Conservation (phyloP, 805 yeast species). For the Candida boidinii region DNA sequence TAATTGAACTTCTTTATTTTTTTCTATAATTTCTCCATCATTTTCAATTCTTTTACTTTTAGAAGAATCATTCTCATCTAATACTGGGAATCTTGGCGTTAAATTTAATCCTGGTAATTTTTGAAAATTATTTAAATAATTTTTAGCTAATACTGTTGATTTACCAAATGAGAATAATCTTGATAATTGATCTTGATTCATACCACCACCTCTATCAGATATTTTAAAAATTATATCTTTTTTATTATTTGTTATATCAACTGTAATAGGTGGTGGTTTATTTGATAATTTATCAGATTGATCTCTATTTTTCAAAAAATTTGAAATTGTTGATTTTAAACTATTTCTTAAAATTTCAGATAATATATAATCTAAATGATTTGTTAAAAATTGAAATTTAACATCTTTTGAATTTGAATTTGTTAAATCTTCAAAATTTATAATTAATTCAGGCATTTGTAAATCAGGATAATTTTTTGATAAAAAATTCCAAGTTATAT, state of each 20-base stretch:
- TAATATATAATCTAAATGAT: conserved; percentile 77
- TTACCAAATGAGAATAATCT: conserved; percentile 87
- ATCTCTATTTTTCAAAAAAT: conserved; percentile 22
- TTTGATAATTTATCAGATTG: conserved; percentile 8
- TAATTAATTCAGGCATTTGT: conserved; percentile 61
- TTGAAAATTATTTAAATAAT: conserved; percentile 59
- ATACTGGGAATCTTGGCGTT: conserved; percentile 18
- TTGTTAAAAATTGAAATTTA: conserved; percentile 73
- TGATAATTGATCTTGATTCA: conserved; percentile 46
- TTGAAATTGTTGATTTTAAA: conserved; percentile 67
- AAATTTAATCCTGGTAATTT: conserved; percentile 54
- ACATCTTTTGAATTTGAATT: too few species aligned
- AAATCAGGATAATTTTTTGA: conserved; percentile 44
- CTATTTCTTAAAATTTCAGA: conserved; percentile 87
- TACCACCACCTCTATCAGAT: conserved; percentile 89
- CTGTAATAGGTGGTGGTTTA: conserved; percentile 66
- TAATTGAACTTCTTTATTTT: too few species aligned
- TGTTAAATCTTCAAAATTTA: conserved; percentile 69
- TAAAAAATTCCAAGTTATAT: conserved; percentile 42
- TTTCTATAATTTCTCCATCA: too few species aligned
- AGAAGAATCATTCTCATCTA: too few species aligned
- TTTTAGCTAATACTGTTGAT: conserved; percentile 47
- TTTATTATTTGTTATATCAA: conserved; percentile 60
- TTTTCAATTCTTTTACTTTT: neutral
- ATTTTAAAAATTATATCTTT: conserved; percentile 68